Conservation (phyloP, 306 rosid species). For the Ochetophila trinervis region DNA sequence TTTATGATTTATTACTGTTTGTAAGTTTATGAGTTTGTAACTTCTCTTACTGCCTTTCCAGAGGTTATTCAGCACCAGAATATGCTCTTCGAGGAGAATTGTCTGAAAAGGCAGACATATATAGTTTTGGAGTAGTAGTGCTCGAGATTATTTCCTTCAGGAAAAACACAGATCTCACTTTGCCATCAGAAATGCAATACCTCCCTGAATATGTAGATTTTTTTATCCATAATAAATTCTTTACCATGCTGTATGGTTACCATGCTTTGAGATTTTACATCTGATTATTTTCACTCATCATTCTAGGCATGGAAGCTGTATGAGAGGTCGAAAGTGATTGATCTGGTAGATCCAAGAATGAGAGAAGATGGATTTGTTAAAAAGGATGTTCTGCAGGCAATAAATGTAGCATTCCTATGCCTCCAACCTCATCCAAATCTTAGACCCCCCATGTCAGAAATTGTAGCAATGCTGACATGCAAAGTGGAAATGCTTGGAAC, state of each 20-base stretch:
- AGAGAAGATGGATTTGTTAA: constrained; percentile 44
- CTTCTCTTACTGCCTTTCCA: constrained; percentile 22
- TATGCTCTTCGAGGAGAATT: constrained; percentile 88
- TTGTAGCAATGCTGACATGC: constrained; percentile 68
- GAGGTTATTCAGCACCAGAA: constrained; percentile 95
- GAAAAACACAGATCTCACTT: constrained; percentile 69
- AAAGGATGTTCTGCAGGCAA: constrained; percentile 62
- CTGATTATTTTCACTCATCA: background rate
- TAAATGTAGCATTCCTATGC: constrained; percentile 67
- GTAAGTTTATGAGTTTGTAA: background rate
- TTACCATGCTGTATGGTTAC: background rate
- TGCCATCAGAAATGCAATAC: constrained; percentile 76
- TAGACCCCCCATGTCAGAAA: constrained; percentile 86
- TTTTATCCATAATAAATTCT: too few relatives aligned
- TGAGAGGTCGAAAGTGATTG: constrained; percentile 48
- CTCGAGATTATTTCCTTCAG: constrained; percentile 81
- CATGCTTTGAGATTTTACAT: background rate
- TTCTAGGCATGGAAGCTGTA: constrained; percentile 73
- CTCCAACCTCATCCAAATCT: constrained; percentile 65
- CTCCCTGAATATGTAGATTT: constrained; percentile 76
- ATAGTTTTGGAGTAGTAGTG: constrained; percentile 90
- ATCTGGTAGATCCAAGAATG: constrained; percentile 62
- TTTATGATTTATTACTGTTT: background rate
- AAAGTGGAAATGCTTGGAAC: constrained; percentile 46
- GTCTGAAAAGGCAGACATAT: constrained; percentile 86